Conservation (phyloP, 108 stramenopile genomes). For the Cyclostephanos invisitatus region DNA sequence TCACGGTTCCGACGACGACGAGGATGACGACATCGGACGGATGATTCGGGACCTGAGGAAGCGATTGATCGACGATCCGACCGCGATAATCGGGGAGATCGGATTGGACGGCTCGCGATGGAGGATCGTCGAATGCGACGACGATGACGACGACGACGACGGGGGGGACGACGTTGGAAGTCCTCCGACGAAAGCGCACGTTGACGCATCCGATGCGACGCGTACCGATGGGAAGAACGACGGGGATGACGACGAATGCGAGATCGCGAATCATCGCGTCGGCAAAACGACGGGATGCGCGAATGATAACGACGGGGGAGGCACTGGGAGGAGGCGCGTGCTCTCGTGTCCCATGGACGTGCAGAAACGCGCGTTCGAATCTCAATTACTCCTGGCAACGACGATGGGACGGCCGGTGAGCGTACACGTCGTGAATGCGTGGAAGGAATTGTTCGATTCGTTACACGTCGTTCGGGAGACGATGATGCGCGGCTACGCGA, state of each 20-base stretch:
- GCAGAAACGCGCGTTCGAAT: slow-evolving; percentile 66
- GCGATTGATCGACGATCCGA: slow-evolving; percentile 45
- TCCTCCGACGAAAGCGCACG: no score
- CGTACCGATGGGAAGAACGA: no score
- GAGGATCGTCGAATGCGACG: no score
- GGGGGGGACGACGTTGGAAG: no score
- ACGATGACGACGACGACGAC: background rate
- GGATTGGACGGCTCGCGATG: slow-evolving; percentile 77
- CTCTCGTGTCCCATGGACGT: slow-evolving; percentile 60
- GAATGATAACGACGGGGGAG: background rate
- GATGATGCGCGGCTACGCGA: slow-evolving; percentile 17
- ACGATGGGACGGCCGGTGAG: slow-evolving; percentile 71
- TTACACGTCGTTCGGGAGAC: slow-evolving; percentile 27
- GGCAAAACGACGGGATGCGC: no score
- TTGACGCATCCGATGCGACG: no score
- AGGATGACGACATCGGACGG: slow-evolving; percentile 45
- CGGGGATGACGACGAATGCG: no score
- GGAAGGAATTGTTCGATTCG: slow-evolving; percentile 66
- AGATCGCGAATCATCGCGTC: no score
- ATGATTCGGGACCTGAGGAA: slow-evolving; percentile 62
- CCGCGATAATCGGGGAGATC: slow-evolving; percentile 82
- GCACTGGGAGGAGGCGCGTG: slow-evolving; percentile 27
- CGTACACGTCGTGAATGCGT: slow-evolving; percentile 78
- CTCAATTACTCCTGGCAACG: slow-evolving; percentile 67
- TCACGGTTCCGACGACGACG: background rate